Percentiles rank a stretch among this genome's conserved stretches.
phyloP scores from a whole-genome alignment of 2,329 filamentous ascomycete species.

The Calonectria honghensis region DNA sequence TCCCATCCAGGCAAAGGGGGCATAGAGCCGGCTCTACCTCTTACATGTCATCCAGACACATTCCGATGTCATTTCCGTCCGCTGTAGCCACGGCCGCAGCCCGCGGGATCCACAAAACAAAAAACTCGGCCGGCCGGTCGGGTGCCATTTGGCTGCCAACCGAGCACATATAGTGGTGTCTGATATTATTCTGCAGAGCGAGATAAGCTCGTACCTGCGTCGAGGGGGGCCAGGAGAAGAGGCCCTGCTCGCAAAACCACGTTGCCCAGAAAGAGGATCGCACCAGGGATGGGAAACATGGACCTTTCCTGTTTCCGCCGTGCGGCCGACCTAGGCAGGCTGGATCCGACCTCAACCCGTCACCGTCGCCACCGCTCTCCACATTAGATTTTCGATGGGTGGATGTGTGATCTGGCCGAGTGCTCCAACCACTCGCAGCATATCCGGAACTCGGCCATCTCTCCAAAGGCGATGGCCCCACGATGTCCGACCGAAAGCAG shows the following conservation, averaged over 20 bases:
- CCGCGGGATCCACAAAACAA: constrained; percentile 11
- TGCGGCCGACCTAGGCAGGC: constrained; percentile 41
- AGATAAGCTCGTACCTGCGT: constrained; percentile 26
- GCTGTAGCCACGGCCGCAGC: neutral
- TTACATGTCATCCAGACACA: constrained; percentile 9
- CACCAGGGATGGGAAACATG: constrained; percentile 31
- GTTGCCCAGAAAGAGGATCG: constrained; percentile 31
- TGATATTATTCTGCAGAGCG: constrained; percentile 20
- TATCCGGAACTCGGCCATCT: constrained; percentile 42
- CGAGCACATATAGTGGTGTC: constrained; percentile 5
- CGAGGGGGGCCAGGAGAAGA: constrained; percentile 12
- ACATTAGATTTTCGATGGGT: constrained; percentile 27
- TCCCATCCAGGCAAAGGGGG: constrained; percentile 2
- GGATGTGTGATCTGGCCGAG: constrained; percentile 28
- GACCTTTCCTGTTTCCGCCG: constrained; percentile 43
- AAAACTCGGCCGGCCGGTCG: constrained; percentile 18
- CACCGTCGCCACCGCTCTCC: constrained; percentile 53
- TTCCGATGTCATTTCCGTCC: constrained; percentile 17
- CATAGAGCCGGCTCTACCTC: constrained; percentile 13
- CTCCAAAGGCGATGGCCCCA: constrained; percentile 29
- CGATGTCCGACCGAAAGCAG: constrained; percentile 28
- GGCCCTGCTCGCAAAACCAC: constrained; percentile 21
- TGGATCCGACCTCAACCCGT: constrained; percentile 35
- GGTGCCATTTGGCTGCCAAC: constrained; percentile 16
- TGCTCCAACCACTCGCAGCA: constrained; percentile 19